Evolutionary conservation across 202 grass and related monocot genomes (phyloP).

Genomic region (Panicum virgatum): DNA sequence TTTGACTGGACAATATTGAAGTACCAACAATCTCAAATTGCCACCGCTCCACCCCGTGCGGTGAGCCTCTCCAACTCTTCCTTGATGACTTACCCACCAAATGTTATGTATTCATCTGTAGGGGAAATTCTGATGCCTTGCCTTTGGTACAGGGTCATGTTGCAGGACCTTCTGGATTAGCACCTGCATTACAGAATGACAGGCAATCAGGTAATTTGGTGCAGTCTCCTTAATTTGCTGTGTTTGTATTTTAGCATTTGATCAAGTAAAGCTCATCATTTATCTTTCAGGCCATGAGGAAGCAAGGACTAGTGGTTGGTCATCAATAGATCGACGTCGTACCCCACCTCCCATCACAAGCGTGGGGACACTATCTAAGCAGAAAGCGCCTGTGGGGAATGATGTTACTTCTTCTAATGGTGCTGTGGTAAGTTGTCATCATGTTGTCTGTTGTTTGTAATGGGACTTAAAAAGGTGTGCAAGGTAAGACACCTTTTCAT

Average conservation of each 20-base stretch:
- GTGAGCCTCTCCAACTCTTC: constrained; percentile 36
- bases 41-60: constrained; percentile 71
- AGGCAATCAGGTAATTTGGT: constrained; percentile 68
- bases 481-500: background rate
- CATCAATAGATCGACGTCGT: constrained; percentile 66
- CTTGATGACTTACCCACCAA: background rate
- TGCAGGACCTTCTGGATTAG: constrained; percentile 75
- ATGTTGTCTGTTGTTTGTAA: background rate
- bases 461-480: background rate
- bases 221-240: constrained; percentile 13
- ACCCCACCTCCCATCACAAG: constrained; percentile 63
- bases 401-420: constrained; percentile 61
- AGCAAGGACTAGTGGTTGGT: constrained; percentile 83
- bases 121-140: constrained; percentile 13
- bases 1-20: constrained; percentile 99
- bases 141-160: constrained; percentile 54
- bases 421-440: constrained; percentile 60
- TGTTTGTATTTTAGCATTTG: constrained; percentile 20
- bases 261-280: constrained; percentile 19
- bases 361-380: constrained; percentile 56
- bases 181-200: constrained; percentile 72
- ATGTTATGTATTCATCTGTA: constrained; percentile 10
- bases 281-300: constrained; percentile 68
- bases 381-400: constrained; percentile 77
- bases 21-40: constrained; percentile 96